A percentile compares a stretch with the other conserved stretches of the same genome.
These are phyloP conservation scores for Aureobasidium pullulans DNA, from an alignment of 2,329 filamentous ascomycete species.

Conservation along the genomic window DNA sequence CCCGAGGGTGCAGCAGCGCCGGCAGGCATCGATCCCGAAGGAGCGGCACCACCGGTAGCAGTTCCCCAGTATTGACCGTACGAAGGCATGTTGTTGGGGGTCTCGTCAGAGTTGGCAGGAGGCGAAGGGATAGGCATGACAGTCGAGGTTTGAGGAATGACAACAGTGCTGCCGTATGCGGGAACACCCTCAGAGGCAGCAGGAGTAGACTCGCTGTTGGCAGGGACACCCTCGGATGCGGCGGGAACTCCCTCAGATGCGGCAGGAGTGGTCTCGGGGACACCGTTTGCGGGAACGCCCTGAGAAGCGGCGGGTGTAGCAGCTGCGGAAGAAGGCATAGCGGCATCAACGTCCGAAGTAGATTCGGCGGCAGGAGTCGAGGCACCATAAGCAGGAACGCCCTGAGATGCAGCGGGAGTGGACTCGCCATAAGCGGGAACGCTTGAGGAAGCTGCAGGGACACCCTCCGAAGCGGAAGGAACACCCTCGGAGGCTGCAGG, in stretches of 20 bases:
- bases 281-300: not conserved
- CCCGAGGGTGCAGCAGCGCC: slow-evolving; percentile 5
- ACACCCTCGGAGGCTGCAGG: not conserved
- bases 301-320: not conserved
- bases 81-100: slow-evolving; percentile 11
- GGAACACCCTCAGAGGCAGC: not conserved
- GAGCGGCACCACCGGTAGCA: not conserved
- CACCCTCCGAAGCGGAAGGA: not conserved
- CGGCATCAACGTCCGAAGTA: not conserved
- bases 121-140: not conserved
- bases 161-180: not conserved
- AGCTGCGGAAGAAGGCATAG: not conserved
- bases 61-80: slow-evolving; percentile 12
- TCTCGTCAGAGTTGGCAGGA: slow-evolving; percentile 6
- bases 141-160: not conserved
- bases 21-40: not conserved
- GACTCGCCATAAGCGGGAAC: not conserved
- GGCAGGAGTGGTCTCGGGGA: not conserved
- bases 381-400: not conserved
- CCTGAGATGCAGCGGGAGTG: not conserved
- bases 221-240: not conserved
- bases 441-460: not conserved
- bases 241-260: not conserved
- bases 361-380: not conserved
- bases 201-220: not conserved